Conservation (phyloP, 148 eudicot species). For the Spergularia bocconei region DNA sequence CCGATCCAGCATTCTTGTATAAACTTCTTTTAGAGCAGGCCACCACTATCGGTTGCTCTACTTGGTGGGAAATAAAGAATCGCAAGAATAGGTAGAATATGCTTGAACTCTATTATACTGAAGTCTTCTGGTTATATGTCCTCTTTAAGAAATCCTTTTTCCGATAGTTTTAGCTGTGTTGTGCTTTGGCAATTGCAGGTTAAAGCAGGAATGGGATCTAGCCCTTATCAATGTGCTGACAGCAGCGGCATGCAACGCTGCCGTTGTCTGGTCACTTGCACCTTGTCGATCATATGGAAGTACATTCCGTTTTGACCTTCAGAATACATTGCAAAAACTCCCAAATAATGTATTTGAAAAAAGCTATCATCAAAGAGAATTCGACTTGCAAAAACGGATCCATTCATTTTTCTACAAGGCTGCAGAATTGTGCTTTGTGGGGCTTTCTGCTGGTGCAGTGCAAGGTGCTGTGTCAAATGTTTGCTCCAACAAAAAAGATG, state of each 20-base stretch:
- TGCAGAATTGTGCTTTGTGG: slow-evolving; percentile 83
- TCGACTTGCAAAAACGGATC: slow-evolving; percentile 81
- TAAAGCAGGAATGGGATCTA: slow-evolving; percentile 97
- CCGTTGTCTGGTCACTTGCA: slow-evolving; percentile 93
- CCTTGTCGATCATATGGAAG: slow-evolving; percentile 97
- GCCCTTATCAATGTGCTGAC: slow-evolving; percentile 90
- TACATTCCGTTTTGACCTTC: slow-evolving; percentile 80
- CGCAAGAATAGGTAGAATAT: slow-evolving; percentile 74
- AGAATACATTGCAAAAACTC: slow-evolving; percentile 88
- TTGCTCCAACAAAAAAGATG: slow-evolving; percentile 67
- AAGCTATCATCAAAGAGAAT: slow-evolving; percentile 83
- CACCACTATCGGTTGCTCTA: slow-evolving; percentile 74
- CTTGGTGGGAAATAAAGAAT: slow-evolving; percentile 75
- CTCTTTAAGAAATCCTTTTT: neutral
- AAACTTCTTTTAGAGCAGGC: slow-evolving; percentile 85
- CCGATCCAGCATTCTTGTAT: slow-evolving; percentile 91
- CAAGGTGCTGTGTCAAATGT: slow-evolving; percentile 79
- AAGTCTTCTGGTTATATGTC: neutral
- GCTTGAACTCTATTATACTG: neutral
- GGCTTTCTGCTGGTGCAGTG: slow-evolving; percentile 74
- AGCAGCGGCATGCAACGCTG: slow-evolving; percentile 87
- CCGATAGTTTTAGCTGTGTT: neutral
- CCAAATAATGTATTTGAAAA: slow-evolving; percentile 91
- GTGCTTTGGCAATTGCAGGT: slow-evolving; percentile 44
- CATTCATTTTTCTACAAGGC: slow-evolving; percentile 92